A percentile compares a stretch with the other conserved stretches of the same genome.
Evolutionary conservation across 805 yeast species (phyloP).

Genomic region (Candida schatavii): DNA sequence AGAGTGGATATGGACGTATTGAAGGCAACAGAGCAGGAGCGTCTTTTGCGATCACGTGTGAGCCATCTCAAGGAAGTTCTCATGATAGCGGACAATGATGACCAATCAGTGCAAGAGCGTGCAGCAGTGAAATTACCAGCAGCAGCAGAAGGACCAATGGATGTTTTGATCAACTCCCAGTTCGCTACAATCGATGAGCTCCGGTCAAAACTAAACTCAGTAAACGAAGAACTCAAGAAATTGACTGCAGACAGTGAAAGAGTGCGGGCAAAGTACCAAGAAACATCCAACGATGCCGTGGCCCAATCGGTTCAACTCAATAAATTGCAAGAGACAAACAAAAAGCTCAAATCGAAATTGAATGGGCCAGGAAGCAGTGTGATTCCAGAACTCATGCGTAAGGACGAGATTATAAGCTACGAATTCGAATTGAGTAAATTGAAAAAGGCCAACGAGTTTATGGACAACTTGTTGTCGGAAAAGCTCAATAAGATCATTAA

Average conservation of each 20-base stretch:
- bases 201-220: slow-evolving; percentile 22
- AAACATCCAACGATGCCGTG: slow-evolving; percentile 32
- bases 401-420: slow-evolving; percentile 29
- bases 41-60: slow-evolving; percentile 8
- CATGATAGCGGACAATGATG: not conserved
- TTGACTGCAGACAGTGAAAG: slow-evolving; percentile 28
- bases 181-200: slow-evolving; percentile 18
- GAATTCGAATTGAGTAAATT: slow-evolving; percentile 25
- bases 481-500: slow-evolving; percentile 32
- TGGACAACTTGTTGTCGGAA: slow-evolving; percentile 24
- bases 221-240: slow-evolving; percentile 22
- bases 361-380: slow-evolving; percentile 34
- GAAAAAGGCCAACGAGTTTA: slow-evolving; percentile 27
- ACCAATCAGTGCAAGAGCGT: not conserved
- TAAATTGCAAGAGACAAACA: slow-evolving; percentile 17
- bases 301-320: slow-evolving; percentile 21
- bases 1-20: slow-evolving; percentile 29
- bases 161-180: slow-evolving; percentile 16
- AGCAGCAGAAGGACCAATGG: slow-evolving; percentile 1
- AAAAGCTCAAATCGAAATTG: slow-evolving; percentile 17
- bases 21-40: slow-evolving; percentile 16
- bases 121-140: not conserved
- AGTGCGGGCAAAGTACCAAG: slow-evolving; percentile 30
- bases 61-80: slow-evolving; percentile 7
- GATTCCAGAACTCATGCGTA: slow-evolving; percentile 32